Percentiles rank a stretch among this genome's conserved stretches.
phyloP scores from a whole-genome alignment of 2,329 filamentous ascomycete species.

The Cladosporium austrohemisphaericum region DNA sequence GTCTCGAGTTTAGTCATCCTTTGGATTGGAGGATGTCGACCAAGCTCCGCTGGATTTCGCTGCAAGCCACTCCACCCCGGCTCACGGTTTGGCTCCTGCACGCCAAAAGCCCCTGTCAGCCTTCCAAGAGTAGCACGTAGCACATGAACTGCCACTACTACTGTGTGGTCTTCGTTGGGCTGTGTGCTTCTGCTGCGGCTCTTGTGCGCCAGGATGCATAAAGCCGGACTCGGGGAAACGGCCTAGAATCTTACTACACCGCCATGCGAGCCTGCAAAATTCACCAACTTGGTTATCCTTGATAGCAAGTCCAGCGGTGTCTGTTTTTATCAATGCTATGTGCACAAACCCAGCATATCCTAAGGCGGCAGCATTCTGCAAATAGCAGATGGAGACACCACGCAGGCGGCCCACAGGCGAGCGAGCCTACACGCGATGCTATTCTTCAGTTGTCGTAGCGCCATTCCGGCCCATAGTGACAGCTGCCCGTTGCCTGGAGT shows the following conservation, averaged over 20 bases:
- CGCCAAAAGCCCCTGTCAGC: slow-evolving; percentile 1
- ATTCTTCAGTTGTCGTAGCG: not conserved
- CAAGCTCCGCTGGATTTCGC: slow-evolving; percentile 2
- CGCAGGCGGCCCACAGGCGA: slow-evolving; percentile 4
- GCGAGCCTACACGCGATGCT: slow-evolving; percentile 6
- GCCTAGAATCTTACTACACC: slow-evolving; percentile 2
- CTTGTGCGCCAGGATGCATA: not conserved
- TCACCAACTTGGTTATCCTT: not conserved
- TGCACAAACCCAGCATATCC: not conserved
- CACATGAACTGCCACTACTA: slow-evolving; percentile 4
- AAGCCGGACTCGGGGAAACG: not conserved
- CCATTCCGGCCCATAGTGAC: not conserved
- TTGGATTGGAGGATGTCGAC: slow-evolving; percentile 7
- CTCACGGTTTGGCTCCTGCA: not conserved
- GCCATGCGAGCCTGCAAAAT: not conserved
- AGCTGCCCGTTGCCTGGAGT: slow-evolving; percentile 7
- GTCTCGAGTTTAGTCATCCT: slow-evolving; percentile 12
- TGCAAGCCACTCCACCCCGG: slow-evolving; percentile 4
- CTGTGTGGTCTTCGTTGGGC: not conserved
- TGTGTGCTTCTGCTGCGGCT: not conserved
- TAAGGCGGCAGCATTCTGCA: not conserved
- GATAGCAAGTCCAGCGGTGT: not conserved
- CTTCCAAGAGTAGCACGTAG: not conserved
- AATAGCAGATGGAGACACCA: not conserved
- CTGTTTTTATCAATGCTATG: not conserved